Conservation (phyloP, 225 moss, liverwort and hornwort species). For the Rhytidiadelphus loreus region DNA sequence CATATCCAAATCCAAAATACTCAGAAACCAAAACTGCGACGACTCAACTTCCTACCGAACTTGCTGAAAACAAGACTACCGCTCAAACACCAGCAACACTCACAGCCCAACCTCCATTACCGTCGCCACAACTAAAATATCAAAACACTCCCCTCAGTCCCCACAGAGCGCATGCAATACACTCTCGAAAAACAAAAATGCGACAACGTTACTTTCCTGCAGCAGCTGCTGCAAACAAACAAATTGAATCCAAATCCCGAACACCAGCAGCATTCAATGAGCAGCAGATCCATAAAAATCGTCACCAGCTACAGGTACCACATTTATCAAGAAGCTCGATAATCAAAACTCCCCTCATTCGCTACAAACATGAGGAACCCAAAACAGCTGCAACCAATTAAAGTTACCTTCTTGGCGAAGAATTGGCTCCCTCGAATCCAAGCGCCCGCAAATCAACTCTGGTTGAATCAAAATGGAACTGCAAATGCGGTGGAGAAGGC, state of each 20-base stretch:
- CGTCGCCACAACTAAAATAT: neutral
- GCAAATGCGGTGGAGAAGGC: neutral
- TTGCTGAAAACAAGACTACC: neutral
- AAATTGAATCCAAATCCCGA: neutral
- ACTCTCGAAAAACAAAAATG: neutral
- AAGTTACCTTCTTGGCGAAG: neutral
- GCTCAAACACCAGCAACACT: neutral
- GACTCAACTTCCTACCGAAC: neutral
- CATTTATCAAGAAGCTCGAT: neutral
- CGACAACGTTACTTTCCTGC: neutral
- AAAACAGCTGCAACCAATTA: neutral
- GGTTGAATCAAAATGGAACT: neutral
- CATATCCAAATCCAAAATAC: no score
- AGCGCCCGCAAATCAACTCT: neutral
- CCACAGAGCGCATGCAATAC: neutral
- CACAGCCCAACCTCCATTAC: neutral
- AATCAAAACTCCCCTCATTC: neutral
- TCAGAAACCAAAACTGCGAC: neutral
- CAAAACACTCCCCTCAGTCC: neutral
- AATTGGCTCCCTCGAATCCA: neutral
- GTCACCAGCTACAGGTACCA: neutral
- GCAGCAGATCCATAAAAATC: neutral
- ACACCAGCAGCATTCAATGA: neutral
- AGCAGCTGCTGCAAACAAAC: neutral
- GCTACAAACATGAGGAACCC: no score